Percentiles rank a stretch among this genome's conserved stretches.
Evolutionary conservation across 192 early-diverging fungal genomes (phyloP).

Genomic region (Coemansia sp.): DNA sequence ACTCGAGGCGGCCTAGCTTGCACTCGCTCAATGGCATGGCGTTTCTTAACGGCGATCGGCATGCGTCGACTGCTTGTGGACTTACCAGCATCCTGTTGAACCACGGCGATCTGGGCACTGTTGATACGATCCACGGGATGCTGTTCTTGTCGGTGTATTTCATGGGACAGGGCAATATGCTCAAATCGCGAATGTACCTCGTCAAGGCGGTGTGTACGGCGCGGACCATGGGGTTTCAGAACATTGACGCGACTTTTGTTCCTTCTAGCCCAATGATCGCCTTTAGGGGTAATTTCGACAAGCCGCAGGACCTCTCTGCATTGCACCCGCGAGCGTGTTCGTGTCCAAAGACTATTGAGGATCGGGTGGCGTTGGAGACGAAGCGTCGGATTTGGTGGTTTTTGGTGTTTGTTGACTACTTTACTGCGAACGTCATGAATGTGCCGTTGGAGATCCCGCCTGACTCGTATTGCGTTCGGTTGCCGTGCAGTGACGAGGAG

Average conservation of each 20-base stretch:
- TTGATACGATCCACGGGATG: conserved; percentile 47
- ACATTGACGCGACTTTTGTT: conserved; percentile 46
- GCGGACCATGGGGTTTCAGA: conserved; percentile 48
- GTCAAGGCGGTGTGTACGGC: conserved; percentile 54
- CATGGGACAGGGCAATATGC: conserved; percentile 55
- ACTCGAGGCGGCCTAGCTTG: conserved; percentile 50
- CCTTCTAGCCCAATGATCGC: conserved; percentile 42
- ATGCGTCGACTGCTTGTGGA: conserved; percentile 42
- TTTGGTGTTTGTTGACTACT: conserved; percentile 53
- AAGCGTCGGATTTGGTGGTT: conserved; percentile 54
- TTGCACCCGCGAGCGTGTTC: conserved; percentile 13
- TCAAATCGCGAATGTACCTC: conserved; percentile 52
- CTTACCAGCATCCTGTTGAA: conserved; percentile 48
- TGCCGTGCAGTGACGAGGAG: conserved; percentile 53
- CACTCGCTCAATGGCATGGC: conserved; percentile 54
- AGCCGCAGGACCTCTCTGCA: conserved; percentile 2
- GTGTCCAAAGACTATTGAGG: conserved; percentile 26
- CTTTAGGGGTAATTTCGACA: conserved; percentile 39
- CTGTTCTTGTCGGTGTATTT: conserved; percentile 54
- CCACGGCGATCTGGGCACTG: conserved; percentile 40
- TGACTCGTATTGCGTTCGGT: conserved; percentile 52
- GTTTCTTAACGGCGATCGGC: conserved; percentile 51
- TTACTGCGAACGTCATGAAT: conserved; percentile 55
- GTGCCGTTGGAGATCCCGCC: conserved; percentile 52
- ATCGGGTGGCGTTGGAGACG: conserved; percentile 37